Base-by-base conservation (phyloP, 805 yeast species). In the Candida golubevii region DNA sequence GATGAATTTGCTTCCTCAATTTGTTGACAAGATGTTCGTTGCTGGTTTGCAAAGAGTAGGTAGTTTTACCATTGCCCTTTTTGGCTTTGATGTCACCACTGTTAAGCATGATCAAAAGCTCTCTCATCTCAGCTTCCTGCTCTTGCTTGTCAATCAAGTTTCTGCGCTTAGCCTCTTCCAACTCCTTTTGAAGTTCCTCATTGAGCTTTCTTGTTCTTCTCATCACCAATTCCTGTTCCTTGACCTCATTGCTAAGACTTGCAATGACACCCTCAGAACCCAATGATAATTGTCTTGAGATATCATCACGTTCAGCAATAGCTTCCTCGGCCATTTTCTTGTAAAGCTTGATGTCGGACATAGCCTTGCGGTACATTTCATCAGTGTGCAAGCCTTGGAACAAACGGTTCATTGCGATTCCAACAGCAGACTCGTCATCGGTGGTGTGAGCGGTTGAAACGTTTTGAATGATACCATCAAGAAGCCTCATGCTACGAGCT, bases 191-290 rank as follows among this genome's bases (percentile, higher is more conserved):
- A 38, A 87, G 67, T 29, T 78, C 82, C 18, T 78, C 80, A 36
- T 83, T 79, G 33, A 80, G 69, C 38, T 85, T 73, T 43, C 89
- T 71, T 36, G 85, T 80, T 29, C 80, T 69, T 15, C 71, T 63
- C 38, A 88, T 60, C 18, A 85, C 72, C 14, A 73, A 67, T 46
- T 78, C 83, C 47, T 80, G 82, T 54, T 87, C 89, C 36, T 74
- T 71, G 23, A 85, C 60, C 48, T 87, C 87, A 44, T 72, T 72
- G 26, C 78, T 69, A 32, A 90, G 63, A 39, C 75, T 73, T 35
- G 82, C 72, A 37, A 86, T 73, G 56, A 83, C 67, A 26, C 88
- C 89, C 47, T 85, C 85, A 2, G 95, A 82, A 1, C 96, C 97
- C 57, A 86, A 62, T 5, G 80, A 73, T 26, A 87, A 67, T 59